phyloP scores from a whole-genome alignment of 768 basidiomycete species.

The Collybiopsis confluens region DNA sequence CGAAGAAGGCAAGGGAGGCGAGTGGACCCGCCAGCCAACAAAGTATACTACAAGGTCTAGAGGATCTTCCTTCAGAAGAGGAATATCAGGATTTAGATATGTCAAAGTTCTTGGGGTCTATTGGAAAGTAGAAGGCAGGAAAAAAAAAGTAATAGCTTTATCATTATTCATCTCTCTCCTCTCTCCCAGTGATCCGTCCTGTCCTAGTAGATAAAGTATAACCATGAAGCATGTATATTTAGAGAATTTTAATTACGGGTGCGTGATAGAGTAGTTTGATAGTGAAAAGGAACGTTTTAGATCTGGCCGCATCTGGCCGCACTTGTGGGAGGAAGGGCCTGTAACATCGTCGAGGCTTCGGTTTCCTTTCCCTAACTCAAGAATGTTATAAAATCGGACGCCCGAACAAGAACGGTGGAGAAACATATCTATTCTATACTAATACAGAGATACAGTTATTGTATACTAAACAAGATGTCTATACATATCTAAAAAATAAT shows the following conservation, averaged over 20 bases:
- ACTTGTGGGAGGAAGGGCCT: too few species aligned
- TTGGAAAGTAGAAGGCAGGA: constrained; percentile 48
- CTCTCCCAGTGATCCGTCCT: neutral
- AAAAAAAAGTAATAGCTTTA: constrained; percentile 3
- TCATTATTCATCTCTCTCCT: constrained; percentile 5
- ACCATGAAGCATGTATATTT: neutral
- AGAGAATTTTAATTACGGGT: neutral
- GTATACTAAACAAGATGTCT: too few species aligned
- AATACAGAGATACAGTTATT: too few species aligned
- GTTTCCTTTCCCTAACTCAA: too few species aligned
- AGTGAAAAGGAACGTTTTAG: too few species aligned
- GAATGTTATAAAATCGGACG: too few species aligned
- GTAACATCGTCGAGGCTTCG: too few species aligned
- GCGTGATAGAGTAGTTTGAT: too few species aligned
- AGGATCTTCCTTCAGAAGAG: constrained; percentile 88
- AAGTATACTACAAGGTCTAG: constrained; percentile 83
- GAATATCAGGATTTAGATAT: constrained; percentile 89
- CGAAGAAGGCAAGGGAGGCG: constrained; percentile 51
- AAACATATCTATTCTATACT: too few species aligned
- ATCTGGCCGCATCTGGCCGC: too few species aligned
- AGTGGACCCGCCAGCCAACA: constrained; percentile 67
- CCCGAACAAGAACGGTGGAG: too few species aligned
- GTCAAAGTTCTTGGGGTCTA: constrained; percentile 84
- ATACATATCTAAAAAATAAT: too few species aligned
- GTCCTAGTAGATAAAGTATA: neutral